Base-by-base conservation (phyloP, 2,329 filamentous ascomycete species). In the Thelonectria blattea region DNA sequence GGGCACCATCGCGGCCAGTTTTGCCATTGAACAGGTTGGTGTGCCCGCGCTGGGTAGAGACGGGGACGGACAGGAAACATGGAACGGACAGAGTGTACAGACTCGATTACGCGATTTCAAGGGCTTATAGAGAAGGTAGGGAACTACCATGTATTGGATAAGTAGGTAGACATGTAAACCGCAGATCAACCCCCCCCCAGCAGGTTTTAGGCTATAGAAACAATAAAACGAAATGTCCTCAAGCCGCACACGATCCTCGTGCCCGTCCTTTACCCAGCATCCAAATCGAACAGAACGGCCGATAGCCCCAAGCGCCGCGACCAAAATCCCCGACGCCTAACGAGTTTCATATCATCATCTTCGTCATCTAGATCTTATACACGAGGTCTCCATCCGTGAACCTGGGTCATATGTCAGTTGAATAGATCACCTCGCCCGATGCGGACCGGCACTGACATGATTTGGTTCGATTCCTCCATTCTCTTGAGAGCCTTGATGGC, bases 1-100 rank as follows among this genome's bases (percentile, higher is more conserved):
- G 86, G 95, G 89, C 5, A 90, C 86, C 47, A 84, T 98, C 6
- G 90, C 92, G 2, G 94, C 95, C 8, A 93, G 93, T 71, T 95
- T 97, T 75, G 92, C 92, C 15, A 96, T 99, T 69, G 93, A 99
- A 77, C 95, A 99, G 75, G 88, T 96, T 53, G 94, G 95, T 0
- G 86, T 96, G 74, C 94, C 94, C 0, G 74, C 74, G 1, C 71
- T 93, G 12, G 78, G 73, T 2, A 69, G 71, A 49, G 76, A 81
- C 52, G 76, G 74, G 9, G 66, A 78, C 4, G 82, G 80, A 6
- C 66, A 69, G 20, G 87, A 90, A 74, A 83, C 78, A 17, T 90
- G 88, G 87, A 90, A 90, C 70, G 85, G 83, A 2, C 79, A 81
- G 6, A 72, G 71, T 22, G 84, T 88, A 5, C 73, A 81, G 5